Evolutionary conservation across 1,284 basidiomycete genomes (phyloP), one percentile per base, ranked within the genome.

Genomic region (Rhodofomes roseus): DNA sequence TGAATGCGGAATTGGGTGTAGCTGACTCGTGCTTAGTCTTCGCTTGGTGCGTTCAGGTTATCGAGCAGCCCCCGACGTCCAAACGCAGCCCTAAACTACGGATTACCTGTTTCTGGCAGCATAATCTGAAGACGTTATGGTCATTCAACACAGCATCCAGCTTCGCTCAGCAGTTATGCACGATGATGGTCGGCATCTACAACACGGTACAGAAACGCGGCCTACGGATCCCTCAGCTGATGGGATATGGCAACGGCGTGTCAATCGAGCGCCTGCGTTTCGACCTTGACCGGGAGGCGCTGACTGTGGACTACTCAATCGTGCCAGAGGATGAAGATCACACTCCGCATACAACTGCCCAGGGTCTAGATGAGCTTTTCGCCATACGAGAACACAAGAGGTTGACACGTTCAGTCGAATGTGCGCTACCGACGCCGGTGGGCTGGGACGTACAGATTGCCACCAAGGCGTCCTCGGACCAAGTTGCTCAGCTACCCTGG

Each of bases 81-180:
- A 69, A 72, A 56, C 54, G 56, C 20, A 62, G 52, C 16, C 57
- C 67, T 12, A 62, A 78, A 61, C 74, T 95, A 25, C 86, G 91
- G 23, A 84, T 97, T 60, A 95, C 93, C 1, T 93, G 92, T 68
- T 96, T 96, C 72, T 98, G 94, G 93, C 92, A 95, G 67, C 96
- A 98, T 77, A 92, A 97, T 74, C 84, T 98, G n/a, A 89, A 90
- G 62, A 86, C 93, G 0, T 76, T 93, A 14, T 96, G 93, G 93
- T 90, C 86, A 44, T 83, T 94, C 54, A 85, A 85, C 8, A 84
- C 85, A 0, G 78, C 79, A 9, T 76, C 80, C 43, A 79, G 77
- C 55, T 66, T 87, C 34, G 80, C 75, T 61, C 88, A 91, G 65
- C 92, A 95, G 64, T 80, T 97, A 1, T 88, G 89, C 16, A 86